Base-by-base conservation (phyloP, 225 moss, liverwort and hornwort genomes). In the Marchantia paleacea region DNA sequence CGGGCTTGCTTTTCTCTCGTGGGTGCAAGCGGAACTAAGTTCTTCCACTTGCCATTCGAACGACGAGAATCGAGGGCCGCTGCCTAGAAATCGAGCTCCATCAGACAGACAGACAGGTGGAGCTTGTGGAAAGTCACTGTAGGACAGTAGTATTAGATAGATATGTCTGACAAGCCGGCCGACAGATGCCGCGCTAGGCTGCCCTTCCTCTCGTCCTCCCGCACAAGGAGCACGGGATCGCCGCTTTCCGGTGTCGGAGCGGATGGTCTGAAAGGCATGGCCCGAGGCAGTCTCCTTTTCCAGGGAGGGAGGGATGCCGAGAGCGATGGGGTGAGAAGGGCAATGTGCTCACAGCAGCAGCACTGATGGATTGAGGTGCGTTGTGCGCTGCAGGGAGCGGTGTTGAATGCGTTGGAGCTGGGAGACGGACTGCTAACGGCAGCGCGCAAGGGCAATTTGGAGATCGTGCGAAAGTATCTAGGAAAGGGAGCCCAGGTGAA, bases 401-500 rank as follows among this genome's bases (percentile, higher is more conserved):
- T 94, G 0, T 69, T 92, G 65, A 90, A 89, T 53, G 89, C 91
- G 2, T 39, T 93, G 0, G 87, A 93, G 0, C 31, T 92, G 0
- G 93, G 89, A 9, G 90, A 94, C 54, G 86, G 91, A 25, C 79
- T 97, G 3, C 89, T 92, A 68, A 92, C 91, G 25, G 92, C 94
- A 14, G 92, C 92, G 12, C 74, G 93, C 0, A 90, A 87, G 72
- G 94, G 94, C 1, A 84, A 94, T 54, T 55, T 89, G 12, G 87
- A 88, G 66, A 83, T 85, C 39, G 90, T 93, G 6, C 84, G 85
- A 15, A 84, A 89, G 8, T 91, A 90, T 78, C 69, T 97, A 55
- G 79, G 78, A 72, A 92, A 87, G 77, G 96, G 96, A 25, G 94
- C 93, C 16, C 76, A 79, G n/a, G 89, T 97, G 10, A 79, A 94